Evolutionary conservation across 2,329 filamentous ascomycete genomes (phyloP), one percentile per base, ranked within the genome.

Genomic region (Fusarium sp.): DNA sequence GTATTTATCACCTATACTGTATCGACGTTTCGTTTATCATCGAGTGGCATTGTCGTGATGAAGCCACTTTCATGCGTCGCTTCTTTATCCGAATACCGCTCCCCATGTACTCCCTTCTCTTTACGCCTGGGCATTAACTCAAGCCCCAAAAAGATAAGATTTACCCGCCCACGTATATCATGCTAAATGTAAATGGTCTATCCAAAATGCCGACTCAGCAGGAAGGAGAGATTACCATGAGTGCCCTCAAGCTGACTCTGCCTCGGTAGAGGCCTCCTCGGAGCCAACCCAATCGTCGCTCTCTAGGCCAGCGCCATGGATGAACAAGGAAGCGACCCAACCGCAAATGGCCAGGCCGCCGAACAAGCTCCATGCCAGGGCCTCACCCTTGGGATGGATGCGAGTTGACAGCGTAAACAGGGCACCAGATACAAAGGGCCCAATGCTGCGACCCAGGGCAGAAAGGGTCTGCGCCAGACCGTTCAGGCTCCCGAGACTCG

Each of bases 391-490:
- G 3, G 92, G 93, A 12, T 88, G 85, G 6, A 98, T 87, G 57
- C 89, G 88, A 0, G 91, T 92, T 0, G 94, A 92, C 1, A 96
- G 85, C 0, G 94, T 94, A 81, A 97, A 99, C 0, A 99, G 85
- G 0, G 92, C 92, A 0, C 96, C 96, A 0, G 95, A 96, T 0
- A 97, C 85, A 74, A 98, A 95, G 0, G 96, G 96, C 0, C 96
- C 96, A 0, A 94, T 89, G 49, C 95, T 95, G 68, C 96, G 91
- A 10, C 96, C 96, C 0, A 94, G 94, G 0, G 96, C 96, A 0
- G 94, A 97, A 0, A 99, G 90, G 0, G 95, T 98, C 82, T 99
- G 96, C 0, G 96, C 96, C 35, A 98, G 89, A 11, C 96, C 96
- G 79, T 99, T 98, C 29, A 99, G 87, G 0, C 94, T 95, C 4